Evolutionary conservation across 2,329 filamentous ascomycete species (phyloP).

Genomic region (Pseudocercospora macadamiae): DNA sequence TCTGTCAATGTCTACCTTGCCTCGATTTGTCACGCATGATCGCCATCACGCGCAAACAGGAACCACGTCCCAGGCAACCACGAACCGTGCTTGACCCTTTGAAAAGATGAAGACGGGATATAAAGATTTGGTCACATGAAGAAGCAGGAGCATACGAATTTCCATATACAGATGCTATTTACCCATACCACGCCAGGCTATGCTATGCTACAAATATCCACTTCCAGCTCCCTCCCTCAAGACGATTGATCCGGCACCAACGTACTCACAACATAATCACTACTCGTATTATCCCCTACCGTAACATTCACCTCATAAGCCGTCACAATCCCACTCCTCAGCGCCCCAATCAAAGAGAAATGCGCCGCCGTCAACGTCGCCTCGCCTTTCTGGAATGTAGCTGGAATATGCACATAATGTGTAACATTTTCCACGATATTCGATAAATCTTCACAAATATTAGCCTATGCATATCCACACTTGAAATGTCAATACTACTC

Average conservation of each 20-base stretch:
- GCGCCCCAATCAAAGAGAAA: constrained; percentile 24
- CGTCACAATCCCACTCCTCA: constrained; percentile 6
- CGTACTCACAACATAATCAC: constrained; percentile 17
- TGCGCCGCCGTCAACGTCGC: constrained; percentile 21
- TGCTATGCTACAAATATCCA: no score
- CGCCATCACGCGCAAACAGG: no score
- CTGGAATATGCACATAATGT: constrained; percentile 26
- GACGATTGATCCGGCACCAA: background rate
- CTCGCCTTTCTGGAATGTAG: constrained; percentile 9
- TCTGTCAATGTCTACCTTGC: no score
- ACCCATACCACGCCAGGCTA: no score
- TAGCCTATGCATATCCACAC: background rate
- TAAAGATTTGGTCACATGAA: no score
- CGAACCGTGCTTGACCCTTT: no score
- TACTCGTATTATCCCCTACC: constrained; percentile 21
- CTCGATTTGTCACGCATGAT: no score
- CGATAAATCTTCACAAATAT: constrained; percentile 17
- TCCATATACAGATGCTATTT: no score
- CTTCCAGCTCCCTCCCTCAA: no score
- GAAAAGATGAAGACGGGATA: no score
- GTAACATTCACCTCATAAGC: constrained; percentile 27
- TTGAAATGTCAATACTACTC: background rate
- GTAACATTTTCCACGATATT: constrained; percentile 27
- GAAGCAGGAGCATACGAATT: no score
- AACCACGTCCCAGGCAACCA: no score